Evolutionary conservation across 345 rosid species (phyloP).

Genomic region (Rhodamnia argentea): DNA sequence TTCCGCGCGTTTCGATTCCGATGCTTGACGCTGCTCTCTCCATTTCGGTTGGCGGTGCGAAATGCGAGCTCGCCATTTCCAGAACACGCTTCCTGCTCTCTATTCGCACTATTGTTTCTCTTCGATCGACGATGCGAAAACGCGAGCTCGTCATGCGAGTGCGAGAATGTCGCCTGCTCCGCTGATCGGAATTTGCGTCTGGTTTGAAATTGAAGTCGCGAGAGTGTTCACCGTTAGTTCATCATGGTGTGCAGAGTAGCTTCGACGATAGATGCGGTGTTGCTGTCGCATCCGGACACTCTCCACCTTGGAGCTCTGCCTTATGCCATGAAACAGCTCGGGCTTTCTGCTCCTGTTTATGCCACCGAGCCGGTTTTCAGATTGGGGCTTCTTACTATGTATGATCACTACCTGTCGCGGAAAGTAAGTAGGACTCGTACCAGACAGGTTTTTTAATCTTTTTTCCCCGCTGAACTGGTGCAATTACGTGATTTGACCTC

Average conservation of each 20-base stretch:
- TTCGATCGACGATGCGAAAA: too few species aligned
- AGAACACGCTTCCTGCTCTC: too few species aligned
- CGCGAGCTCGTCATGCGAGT: too few species aligned
- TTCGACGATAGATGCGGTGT: constrained; percentile 72
- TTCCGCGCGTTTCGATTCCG: too few species aligned
- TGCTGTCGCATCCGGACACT: constrained; percentile 81
- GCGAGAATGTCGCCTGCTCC: background rate
- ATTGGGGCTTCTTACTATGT: constrained; percentile 91
- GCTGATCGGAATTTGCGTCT: background rate
- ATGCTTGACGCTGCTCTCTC: background rate
- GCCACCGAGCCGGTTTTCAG: constrained; percentile 80
- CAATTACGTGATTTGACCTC: background rate
- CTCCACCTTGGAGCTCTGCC: constrained; percentile 94
- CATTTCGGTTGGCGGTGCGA: background rate
- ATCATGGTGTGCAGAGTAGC: constrained; percentile 41
- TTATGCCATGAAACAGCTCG: constrained; percentile 79
- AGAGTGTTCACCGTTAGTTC: background rate
- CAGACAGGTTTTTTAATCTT: background rate
- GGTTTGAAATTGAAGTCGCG: background rate
- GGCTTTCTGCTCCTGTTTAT: constrained; percentile 79
- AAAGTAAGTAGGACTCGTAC: constrained; percentile 28
- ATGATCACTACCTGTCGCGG: constrained; percentile 80
- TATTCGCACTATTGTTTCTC: background rate
- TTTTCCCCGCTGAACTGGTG: background rate
- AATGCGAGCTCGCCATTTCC: background rate